A percentile compares a stretch with the other conserved stretches of the same genome.
Conservation (phyloP, 768 basidiomycete species). For the Collybia mongolica region DNA sequence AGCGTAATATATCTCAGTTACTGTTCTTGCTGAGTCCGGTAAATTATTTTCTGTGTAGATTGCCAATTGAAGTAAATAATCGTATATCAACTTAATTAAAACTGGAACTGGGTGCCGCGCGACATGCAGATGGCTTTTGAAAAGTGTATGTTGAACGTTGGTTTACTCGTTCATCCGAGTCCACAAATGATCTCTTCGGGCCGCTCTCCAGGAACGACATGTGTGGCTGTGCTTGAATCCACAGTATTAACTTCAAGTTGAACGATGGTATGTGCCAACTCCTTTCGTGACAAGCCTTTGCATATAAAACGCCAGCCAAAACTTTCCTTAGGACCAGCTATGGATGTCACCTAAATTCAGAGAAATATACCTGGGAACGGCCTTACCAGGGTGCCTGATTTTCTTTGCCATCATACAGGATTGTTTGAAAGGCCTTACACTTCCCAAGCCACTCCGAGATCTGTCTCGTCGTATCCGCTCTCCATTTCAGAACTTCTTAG, state of each 20-base stretch:
- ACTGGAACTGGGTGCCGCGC: too few species aligned
- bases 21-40: conserved; percentile 5
- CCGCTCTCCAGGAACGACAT: too few species aligned
- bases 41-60: conserved; percentile 10
- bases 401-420: conserved; percentile 28
- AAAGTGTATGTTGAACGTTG: too few species aligned
- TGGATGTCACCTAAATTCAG: conserved; percentile 9
- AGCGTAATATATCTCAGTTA: not conserved
- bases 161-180: too few species aligned
- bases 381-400: conserved; percentile 28
- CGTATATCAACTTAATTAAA: too few species aligned
- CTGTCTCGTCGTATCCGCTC: conserved; percentile 22
- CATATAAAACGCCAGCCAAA: not conserved
- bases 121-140: too few species aligned
- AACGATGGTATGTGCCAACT: not conserved
- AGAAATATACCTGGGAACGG: conserved; percentile 11
- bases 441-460: conserved; percentile 24
- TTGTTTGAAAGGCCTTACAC: conserved; percentile 17
- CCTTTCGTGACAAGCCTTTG: not conserved
- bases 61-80: too few species aligned
- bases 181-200: too few species aligned
- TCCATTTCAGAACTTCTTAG: conserved; percentile 55
- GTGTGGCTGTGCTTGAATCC: too few species aligned
- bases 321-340: conserved; percentile 1
- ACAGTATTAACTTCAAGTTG: too few species aligned